Base-by-base conservation (phyloP, 148 eudicot species). In the Rhododendron ferrugineum region DNA sequence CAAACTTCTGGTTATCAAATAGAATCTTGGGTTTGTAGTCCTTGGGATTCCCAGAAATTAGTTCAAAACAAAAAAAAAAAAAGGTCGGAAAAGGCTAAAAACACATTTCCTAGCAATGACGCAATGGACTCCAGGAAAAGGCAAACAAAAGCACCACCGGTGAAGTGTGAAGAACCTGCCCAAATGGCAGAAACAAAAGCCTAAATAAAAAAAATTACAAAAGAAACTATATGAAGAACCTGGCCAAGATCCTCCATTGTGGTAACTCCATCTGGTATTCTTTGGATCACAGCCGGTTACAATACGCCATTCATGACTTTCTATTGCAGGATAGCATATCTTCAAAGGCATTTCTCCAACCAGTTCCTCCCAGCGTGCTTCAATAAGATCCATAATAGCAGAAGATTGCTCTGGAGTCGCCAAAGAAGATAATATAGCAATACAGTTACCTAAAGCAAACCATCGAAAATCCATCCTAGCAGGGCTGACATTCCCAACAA, bases 221-320 rank as follows among this genome's bases (percentile, higher is more conserved):
- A 84, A 40, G 46, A 84, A 60, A 83, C 26, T 23, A 36, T 79
- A 79, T 5, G 86, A 78, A 58, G 88, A 89, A 96, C 99, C 99
- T 95, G 99, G 99, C 99, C 99, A 96, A 68, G 99, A 93, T 86
- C 99, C 99, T 84, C 98, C 98, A 83, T 96, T 96, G 82, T 96
- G 99, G 89, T 96, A 96, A 89, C 99, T 96, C 99, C 99, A 96
- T 91, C 98, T 90, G 40, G 97, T 96, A 89, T 96, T 96, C 89
- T 96, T 96, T n/a, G 99, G 99, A 87, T 96, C 99, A 89, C 98
- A 96, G 40, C 99, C 99, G 0, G 99, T 96, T 75, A 94, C 95
- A 76, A 95, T 96, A 64, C 97, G 92, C 99, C 99, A 96, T 86
- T 96, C 99, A 83, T 96, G 99, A 85, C 94, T 91, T 88, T 96